Base-by-base conservation (phyloP, 768 basidiomycete genomes). In the Scleroderma bovista region DNA sequence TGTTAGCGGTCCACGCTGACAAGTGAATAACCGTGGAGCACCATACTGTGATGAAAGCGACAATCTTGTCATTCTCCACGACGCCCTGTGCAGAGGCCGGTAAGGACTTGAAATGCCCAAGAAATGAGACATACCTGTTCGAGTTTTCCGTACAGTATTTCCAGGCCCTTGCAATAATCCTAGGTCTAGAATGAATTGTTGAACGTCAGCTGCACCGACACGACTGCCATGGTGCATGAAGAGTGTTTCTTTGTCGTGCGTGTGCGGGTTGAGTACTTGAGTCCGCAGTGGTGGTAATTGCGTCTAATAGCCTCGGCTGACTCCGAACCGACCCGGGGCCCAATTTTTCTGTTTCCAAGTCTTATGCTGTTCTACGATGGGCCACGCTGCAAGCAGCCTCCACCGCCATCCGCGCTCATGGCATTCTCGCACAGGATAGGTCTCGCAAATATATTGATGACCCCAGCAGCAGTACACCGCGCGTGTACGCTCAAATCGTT, bases 401-500 rank as follows among this genome's bases (percentile, higher is more conserved):
- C 86, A 2, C 84, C 86, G 0, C 72, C 78, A 0, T 77, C 87
- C 6, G 81, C 88, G 5, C 75, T 93, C 57, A 71, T 79, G 40
- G 86, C 90, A 1, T 86, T 93, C 56, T 75, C 84, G 2, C 83
- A 91, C 57, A 77, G 90, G 55, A 77, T 88, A 61, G 87, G 88
- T 32, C 80, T 91, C 3, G 74, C 76, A 0, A 73, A 77, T 1
- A 71, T 84, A n/a, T 59, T 84, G 20, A 57, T 71, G n/a, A n/a
- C n/a, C n/a, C n/a, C n/a, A n/a, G n/a, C n/a, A n/a, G n/a, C n/a
- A n/a, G n/a, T n/a, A n/a, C 56, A 68, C 74, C 55, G 80, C 81
- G n/a, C 59, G 73, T 89, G 88, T 74, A 93, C 89, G 2, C 90
- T 90, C 63, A 75, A 80, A 17, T 89, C 88, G 5, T 82, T 85